phyloP scores from a whole-genome alignment of 768 basidiomycete species.

The Boletus tylopilopsis region DNA sequence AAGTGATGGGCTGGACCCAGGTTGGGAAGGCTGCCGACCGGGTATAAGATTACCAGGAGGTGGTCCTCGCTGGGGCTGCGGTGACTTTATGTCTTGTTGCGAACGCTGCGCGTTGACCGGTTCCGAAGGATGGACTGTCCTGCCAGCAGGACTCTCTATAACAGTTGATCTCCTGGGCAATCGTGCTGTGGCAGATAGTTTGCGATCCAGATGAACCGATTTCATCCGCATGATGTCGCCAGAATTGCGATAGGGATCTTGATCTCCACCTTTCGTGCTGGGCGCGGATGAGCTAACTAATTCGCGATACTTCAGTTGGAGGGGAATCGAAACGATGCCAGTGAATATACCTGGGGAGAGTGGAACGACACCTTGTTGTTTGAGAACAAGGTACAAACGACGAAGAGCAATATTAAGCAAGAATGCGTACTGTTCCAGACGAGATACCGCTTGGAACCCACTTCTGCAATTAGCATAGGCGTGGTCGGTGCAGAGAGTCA shows the following conservation, averaged over 20 bases:
- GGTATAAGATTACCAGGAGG: conserved; percentile 34
- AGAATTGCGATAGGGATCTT: conserved; percentile 83
- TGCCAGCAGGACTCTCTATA: conserved; percentile 90
- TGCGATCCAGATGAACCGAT: conserved; percentile 91
- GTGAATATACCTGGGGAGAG: conserved; percentile 59
- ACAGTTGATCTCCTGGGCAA: conserved; percentile 92
- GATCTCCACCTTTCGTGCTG: conserved; percentile 37
- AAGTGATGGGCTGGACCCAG: conserved; percentile 28
- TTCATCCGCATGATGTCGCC: conserved; percentile 93
- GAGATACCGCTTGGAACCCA: conserved; percentile 89
- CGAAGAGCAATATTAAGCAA: conserved; percentile 92
- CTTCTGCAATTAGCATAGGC: conserved; percentile 58
- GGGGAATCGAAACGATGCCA: conserved; percentile 4
- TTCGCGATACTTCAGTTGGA: conserved; percentile 9
- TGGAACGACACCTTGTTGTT: conserved; percentile 89
- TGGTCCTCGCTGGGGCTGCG: conserved; percentile 39
- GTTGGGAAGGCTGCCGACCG: conserved; percentile 34
- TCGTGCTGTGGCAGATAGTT: conserved; percentile 89
- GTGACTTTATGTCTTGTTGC: conserved; percentile 38
- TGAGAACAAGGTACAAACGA: conserved; percentile 80
- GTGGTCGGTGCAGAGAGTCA: conserved; percentile 78
- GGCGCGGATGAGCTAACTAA: conserved; percentile 32
- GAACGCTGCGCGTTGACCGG: conserved; percentile 44
- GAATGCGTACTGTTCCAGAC: conserved; percentile 97
- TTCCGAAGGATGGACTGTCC: conserved; percentile 75